phyloP scores from a whole-genome alignment of 1,284 basidiomycete genomes.

The Irpex sp. region DNA sequence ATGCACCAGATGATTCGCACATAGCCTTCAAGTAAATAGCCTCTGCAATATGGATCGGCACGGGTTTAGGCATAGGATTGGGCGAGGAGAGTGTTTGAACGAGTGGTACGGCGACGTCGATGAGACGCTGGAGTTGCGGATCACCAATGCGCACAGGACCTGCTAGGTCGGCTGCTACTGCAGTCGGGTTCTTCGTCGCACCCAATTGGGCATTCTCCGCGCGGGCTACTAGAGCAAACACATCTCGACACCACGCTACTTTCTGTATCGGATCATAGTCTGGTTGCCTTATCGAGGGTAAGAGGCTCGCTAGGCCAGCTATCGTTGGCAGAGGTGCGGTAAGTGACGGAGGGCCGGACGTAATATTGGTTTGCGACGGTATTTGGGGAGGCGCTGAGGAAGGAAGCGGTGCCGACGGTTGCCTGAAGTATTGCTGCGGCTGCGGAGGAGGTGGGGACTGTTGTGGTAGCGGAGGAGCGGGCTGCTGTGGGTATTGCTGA shows the following conservation, averaged over 20 bases:
- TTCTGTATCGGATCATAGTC: slow-evolving; percentile 53
- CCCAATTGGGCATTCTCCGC: slow-evolving; percentile 35
- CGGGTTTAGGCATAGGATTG: slow-evolving; percentile 23
- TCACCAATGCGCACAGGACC: slow-evolving; percentile 61
- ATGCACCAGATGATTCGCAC: slow-evolving; percentile 66
- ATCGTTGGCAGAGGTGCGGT: slow-evolving; percentile 66
- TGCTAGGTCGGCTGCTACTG: slow-evolving; percentile 32
- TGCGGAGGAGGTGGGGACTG: slow-evolving; percentile 17
- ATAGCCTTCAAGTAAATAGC: slow-evolving; percentile 75
- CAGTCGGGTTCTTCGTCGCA: slow-evolving; percentile 30
- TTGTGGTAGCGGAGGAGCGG: slow-evolving; percentile 3
- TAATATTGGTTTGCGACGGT: slow-evolving; percentile 7
- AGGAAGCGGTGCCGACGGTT: not conserved
- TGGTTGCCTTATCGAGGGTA: slow-evolving; percentile 45
- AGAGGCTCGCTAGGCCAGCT: slow-evolving; percentile 44
- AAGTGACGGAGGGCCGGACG: slow-evolving; percentile 41
- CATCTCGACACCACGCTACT: slow-evolving; percentile 76
- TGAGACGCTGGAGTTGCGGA: slow-evolving; percentile 56
- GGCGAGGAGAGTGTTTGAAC: slow-evolving; percentile 50
- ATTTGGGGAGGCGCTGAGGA: slow-evolving; percentile 17
- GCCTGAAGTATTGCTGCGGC: slow-evolving; percentile 13
- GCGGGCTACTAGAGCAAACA: slow-evolving; percentile 76
- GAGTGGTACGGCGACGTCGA: slow-evolving; percentile 62
- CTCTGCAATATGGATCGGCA: slow-evolving; percentile 58
- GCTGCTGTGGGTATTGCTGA: slow-evolving; percentile 12